phyloP scores from a whole-genome alignment of 2,329 filamentous ascomycete species.

The Rhinocladiella similis region DNA sequence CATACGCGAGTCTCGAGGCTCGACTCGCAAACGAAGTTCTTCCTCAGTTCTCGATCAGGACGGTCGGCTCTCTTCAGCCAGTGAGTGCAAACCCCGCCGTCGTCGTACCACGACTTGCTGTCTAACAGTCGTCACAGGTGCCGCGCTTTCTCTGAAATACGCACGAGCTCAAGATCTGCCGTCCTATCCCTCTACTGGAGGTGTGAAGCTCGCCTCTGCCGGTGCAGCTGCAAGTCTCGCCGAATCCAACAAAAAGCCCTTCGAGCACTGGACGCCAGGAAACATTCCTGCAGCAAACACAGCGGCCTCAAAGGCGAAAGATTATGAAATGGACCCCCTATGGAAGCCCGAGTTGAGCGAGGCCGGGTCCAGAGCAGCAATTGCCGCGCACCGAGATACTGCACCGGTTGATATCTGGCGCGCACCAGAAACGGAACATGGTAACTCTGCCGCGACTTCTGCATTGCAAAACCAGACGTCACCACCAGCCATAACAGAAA shows the following conservation, averaged over 20 bases:
- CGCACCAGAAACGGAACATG: slow-evolving; percentile 50
- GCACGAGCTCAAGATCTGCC: slow-evolving; percentile 72
- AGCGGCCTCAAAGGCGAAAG: slow-evolving; percentile 59
- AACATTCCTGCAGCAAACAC: slow-evolving; percentile 60
- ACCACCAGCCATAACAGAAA: slow-evolving; percentile 46
- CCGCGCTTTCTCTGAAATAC: slow-evolving; percentile 66
- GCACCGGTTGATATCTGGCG: slow-evolving; percentile 54
- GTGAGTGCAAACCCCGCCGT: slow-evolving; percentile 41
- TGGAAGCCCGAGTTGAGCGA: slow-evolving; percentile 66
- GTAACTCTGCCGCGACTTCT: slow-evolving; percentile 68
- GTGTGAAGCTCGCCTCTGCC: slow-evolving; percentile 59
- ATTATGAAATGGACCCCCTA: slow-evolving; percentile 60
- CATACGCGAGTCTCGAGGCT: slow-evolving; percentile 51
- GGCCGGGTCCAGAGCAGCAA: slow-evolving; percentile 72
- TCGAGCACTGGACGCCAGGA: slow-evolving; percentile 67
- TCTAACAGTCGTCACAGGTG: slow-evolving; percentile 45
- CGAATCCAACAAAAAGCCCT: slow-evolving; percentile 66
- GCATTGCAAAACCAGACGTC: slow-evolving; percentile 59
- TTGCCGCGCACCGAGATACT: slow-evolving; percentile 61
- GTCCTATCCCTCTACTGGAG: slow-evolving; percentile 68
- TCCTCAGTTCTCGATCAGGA: slow-evolving; percentile 48
- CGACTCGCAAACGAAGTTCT: slow-evolving; percentile 28
- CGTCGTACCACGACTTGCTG: neutral
- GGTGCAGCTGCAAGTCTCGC: slow-evolving; percentile 73
- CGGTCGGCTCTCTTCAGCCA: slow-evolving; percentile 58